A percentile compares a stretch with the other conserved stretches of the same genome.
phyloP scores from a whole-genome alignment of 306 rosid species.

The Purshia tridentata region DNA sequence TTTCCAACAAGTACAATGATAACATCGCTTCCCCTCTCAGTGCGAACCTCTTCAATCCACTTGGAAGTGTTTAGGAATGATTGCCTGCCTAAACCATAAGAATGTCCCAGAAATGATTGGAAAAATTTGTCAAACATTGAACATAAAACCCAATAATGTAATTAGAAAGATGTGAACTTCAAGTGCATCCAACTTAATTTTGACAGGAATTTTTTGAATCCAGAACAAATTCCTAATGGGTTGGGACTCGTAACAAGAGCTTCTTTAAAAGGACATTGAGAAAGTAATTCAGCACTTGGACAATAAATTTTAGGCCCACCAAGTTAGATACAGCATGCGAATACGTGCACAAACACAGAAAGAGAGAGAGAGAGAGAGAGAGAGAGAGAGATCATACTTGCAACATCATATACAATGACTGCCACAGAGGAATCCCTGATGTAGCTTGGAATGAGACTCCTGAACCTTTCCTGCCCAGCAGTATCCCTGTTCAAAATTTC shows the following conservation, averaged over 20 bases:
- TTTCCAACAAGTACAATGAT: slow-evolving; percentile 86
- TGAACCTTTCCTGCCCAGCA: slow-evolving; percentile 62
- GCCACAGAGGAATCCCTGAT: slow-evolving; percentile 64
- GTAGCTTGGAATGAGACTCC: slow-evolving; percentile 64
- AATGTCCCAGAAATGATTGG: not conserved
- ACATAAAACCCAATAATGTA: not conserved
- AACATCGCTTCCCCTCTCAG: slow-evolving; percentile 86
- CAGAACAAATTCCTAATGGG: not conserved
- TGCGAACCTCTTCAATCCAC: slow-evolving; percentile 94
- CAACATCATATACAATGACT: slow-evolving; percentile 55
- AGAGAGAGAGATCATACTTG: slow-evolving; percentile 37
- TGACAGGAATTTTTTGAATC: not conserved
- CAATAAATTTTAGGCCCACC: not conserved
- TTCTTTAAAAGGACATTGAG: not conserved
- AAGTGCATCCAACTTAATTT: not conserved
- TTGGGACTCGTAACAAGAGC: not conserved
- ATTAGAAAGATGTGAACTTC: not conserved
- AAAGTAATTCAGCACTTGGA: not conserved
- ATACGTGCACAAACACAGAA: not conserved
- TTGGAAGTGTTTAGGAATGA: slow-evolving; percentile 75
- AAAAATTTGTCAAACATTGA: not conserved
- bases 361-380: not conserved
- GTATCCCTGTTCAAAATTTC: slow-evolving; percentile 45
- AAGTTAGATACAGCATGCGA: not conserved
- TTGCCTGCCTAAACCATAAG: slow-evolving; percentile 52